phyloP scores from a whole-genome alignment of 352 stramenopile genomes.

The Phytophthora citrophthora region DNA sequence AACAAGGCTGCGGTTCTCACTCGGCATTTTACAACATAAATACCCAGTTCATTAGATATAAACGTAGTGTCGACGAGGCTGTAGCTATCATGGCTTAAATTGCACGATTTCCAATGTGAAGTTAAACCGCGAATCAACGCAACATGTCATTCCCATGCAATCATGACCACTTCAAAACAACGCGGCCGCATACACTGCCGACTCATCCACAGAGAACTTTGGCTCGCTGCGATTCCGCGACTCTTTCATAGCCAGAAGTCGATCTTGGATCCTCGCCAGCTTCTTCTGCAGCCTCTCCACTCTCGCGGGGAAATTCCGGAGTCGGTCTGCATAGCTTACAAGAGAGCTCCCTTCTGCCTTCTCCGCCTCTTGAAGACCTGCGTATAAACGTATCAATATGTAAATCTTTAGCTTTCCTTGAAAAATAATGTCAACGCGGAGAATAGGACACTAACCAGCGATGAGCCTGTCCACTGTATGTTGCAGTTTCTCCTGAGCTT shows the following conservation, averaged over 20 bases:
- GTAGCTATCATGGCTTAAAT: too few relatives aligned
- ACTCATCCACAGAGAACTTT: constrained; percentile 33
- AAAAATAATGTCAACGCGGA: not conserved
- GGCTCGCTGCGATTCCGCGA: constrained; percentile 39
- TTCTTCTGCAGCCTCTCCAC: constrained; percentile 77
- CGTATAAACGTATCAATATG: not conserved
- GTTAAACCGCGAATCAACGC: not conserved
- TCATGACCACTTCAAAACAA: constrained; percentile 48
- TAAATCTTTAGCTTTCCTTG: not conserved
- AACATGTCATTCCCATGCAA: not conserved
- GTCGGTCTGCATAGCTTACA: constrained; percentile 73
- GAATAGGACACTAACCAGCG: constrained; percentile 35
- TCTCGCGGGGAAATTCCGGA: constrained; percentile 68
- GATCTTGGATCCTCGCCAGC: constrained; percentile 69
- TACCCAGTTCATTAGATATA: constrained; percentile 35
- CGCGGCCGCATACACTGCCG: constrained; percentile 40
- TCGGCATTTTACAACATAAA: constrained; percentile 15
- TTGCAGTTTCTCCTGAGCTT: constrained; percentile 76
- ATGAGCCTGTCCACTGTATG: constrained; percentile 68
- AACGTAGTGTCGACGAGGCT: constrained; percentile 7
- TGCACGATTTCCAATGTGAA: too few relatives aligned
- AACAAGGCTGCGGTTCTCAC: not conserved
- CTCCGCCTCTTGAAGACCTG: constrained; percentile 70
- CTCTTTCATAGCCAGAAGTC: constrained; percentile 69
- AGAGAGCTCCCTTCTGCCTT: constrained; percentile 61